phyloP scores from a whole-genome alignment of 306 rosid species.

The Pyrus betulifolia region DNA sequence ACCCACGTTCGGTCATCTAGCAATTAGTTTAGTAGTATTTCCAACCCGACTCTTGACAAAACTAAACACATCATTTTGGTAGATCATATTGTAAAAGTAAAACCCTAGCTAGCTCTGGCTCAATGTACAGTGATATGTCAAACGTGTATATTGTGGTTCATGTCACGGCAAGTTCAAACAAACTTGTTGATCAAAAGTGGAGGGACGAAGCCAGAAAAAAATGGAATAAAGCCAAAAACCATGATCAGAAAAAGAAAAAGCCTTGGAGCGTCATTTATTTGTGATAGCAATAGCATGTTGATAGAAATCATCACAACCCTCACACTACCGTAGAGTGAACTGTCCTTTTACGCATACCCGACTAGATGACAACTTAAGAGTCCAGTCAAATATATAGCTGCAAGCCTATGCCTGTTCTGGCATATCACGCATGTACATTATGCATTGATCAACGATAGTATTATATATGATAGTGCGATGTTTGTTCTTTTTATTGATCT shows the following conservation, averaged over 20 bases:
- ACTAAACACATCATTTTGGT: neutral
- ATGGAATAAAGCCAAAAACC: neutral
- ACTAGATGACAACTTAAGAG: conserved; percentile 1
- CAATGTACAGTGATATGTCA: neutral
- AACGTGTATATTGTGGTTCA: neutral
- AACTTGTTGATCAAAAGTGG: neutral
- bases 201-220: neutral
- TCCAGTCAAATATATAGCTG: neutral
- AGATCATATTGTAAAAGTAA: too few relatives aligned
- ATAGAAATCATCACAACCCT: neutral
- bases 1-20: neutral
- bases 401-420: neutral
- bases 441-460: too few relatives aligned
- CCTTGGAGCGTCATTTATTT: neutral
- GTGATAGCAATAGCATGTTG: neutral
- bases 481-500: conserved; percentile 7
- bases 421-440: neutral
- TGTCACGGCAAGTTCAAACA: neutral
- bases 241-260: neutral
- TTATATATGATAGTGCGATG: neutral
- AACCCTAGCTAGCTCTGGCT: neutral
- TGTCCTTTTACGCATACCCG: conserved; percentile 5
- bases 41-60: neutral
- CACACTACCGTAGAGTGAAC: neutral
- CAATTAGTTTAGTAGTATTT: neutral